Evolutionary conservation across 2,329 filamentous ascomycete species (phyloP), one percentile per base, ranked within the genome.

Genomic region (Moelleriella libera): DNA sequence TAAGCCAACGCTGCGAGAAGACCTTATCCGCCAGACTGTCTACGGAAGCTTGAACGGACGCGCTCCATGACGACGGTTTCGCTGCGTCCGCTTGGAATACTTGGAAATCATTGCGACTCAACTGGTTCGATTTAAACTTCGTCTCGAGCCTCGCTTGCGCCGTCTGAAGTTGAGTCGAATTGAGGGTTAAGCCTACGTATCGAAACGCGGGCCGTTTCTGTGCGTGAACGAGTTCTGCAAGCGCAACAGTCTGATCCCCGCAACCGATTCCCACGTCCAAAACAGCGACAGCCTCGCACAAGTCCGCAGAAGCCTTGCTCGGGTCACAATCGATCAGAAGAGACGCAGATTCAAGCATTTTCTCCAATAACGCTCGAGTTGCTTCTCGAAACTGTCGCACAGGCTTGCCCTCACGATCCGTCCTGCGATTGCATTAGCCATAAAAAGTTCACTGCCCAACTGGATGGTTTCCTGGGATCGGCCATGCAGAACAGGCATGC

Each of bases 41-140:
- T 7, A 67, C 54, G 2, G 61, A 56, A 1, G 52, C 44, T 2
- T 46, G 44, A 1, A 63, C 52, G 0, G 45, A 44, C 2, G 50
- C 37, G 3, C 49, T 55, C 74, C 73, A 77, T 0, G 59, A 55
- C 6, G 56, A 53, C 0, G 74, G 74, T 11, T 63, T 60, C 1
- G 70, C 70, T 1, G 74, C 75, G 49, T 79, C 66, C 3, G 67
- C 72, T 45, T 65, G 64, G 48, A 73, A 75, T 2, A 78, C 57
- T 6, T 55, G 55, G 34, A 68, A 59, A 0, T 56, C 51, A 2
- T 31, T 30, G 6, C 14, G 41, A 37, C 34, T 9, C 8, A 37
- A 37, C 32, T 37, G 6, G 10, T 41, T 41, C 14, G 11, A 7
- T 7, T n/a, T 5, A 14, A n/a, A 21, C 7, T 9, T 7, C 14